Conservation (phyloP, 805 yeast species). For the Lachancea cidri region DNA sequence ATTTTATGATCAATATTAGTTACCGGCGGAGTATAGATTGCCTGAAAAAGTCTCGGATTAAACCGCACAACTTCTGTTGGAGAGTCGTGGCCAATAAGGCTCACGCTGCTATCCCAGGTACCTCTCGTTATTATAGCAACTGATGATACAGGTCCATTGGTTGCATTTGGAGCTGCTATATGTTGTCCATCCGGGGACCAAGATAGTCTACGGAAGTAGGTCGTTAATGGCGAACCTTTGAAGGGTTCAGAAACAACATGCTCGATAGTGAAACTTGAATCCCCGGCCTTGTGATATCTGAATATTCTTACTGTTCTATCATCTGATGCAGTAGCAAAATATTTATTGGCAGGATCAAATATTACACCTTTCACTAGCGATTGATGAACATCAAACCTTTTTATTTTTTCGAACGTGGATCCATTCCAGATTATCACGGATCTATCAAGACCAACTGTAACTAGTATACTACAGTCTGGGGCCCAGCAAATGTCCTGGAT, state of each 20-base stretch:
- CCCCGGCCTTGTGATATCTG: constrained; percentile 71
- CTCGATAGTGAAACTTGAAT: constrained; percentile 81
- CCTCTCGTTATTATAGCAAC: constrained; percentile 73
- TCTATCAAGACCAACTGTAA: constrained; percentile 91
- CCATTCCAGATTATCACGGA: constrained; percentile 94
- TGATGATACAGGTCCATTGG: constrained; percentile 75
- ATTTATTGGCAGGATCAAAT: constrained; percentile 97
- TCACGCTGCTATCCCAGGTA: constrained; percentile 69
- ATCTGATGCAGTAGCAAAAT: constrained; percentile 94
- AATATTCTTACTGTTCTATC: constrained; percentile 88
- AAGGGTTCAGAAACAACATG: constrained; percentile 81
- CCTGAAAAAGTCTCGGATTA: constrained; percentile 56
- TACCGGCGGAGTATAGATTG: not conserved
- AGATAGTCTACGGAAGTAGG: constrained; percentile 80
- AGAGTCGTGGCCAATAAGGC: constrained; percentile 76
- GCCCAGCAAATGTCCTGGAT: constrained; percentile 98
- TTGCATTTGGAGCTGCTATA: constrained; percentile 80
- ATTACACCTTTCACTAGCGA: constrained; percentile 95
- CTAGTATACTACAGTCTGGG: constrained; percentile 85
- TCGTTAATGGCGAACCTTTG: constrained; percentile 80
- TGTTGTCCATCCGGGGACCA: constrained; percentile 92
- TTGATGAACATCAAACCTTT: constrained; percentile 87
- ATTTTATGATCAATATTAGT: constrained; percentile 1
- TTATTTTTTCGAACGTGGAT: constrained; percentile 76
- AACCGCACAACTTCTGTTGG: constrained; percentile 80